A percentile compares a stretch with the other conserved stretches of the same genome.
Evolutionary conservation across 345 rosid genomes (phyloP).

Genomic region (Kernera saxatilis): DNA sequence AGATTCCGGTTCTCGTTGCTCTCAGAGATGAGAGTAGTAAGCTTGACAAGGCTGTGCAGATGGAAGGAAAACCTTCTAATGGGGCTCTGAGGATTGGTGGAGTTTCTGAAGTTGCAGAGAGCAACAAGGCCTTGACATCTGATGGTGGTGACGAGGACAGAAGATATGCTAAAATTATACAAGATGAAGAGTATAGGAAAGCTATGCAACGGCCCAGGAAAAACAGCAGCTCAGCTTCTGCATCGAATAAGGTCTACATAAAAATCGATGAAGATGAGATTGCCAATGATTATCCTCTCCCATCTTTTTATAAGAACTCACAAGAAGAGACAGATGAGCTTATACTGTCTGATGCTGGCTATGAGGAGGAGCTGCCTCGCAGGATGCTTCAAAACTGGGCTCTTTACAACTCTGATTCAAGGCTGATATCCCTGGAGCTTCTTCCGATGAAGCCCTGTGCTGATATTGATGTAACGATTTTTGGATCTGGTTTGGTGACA

Average conservation of each 20-base stretch:
- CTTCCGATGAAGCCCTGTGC: constrained; percentile 82
- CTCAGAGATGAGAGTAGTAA: constrained; percentile 48
- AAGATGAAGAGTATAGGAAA: constrained; percentile 69
- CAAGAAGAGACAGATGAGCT: constrained; percentile 67
- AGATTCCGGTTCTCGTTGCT: constrained; percentile 46
- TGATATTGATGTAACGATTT: constrained; percentile 77
- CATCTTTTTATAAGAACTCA: constrained; percentile 54
- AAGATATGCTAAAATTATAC: constrained; percentile 58
- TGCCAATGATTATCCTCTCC: constrained; percentile 84
- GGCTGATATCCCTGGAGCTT: constrained; percentile 82
- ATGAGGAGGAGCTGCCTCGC: constrained; percentile 55
- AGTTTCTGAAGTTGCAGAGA: constrained; percentile 25
- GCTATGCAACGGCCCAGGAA: constrained; percentile 45
- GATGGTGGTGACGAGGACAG: constrained; percentile 49
- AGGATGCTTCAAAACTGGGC: constrained; percentile 79
- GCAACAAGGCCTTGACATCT: constrained; percentile 12
- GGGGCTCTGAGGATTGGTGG: constrained; percentile 40
- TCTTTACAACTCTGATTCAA: constrained; percentile 70
- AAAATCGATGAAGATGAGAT: constrained; percentile 85
- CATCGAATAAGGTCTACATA: constrained; percentile 47
- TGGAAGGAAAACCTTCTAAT: constrained; percentile 18
- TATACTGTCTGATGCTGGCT: constrained; percentile 35
- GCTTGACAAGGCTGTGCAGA: constrained; percentile 21
- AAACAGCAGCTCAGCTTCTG: constrained; percentile 37
- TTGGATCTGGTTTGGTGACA: constrained; percentile 74